Conservation (phyloP, 192 early-diverging fungal species). For the Backusella psychrophila region DNA sequence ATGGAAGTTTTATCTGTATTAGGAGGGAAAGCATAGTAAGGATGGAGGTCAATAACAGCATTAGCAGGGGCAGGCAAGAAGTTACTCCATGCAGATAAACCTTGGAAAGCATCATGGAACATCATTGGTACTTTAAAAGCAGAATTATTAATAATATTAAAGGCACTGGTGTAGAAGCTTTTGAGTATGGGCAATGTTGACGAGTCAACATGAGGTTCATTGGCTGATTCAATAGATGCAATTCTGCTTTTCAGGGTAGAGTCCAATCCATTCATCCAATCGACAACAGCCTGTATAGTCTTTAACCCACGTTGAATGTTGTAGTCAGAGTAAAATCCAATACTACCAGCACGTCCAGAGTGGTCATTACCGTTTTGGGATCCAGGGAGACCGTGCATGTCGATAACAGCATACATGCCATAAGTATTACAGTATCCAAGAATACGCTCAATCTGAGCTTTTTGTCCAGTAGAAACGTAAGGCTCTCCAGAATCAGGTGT, state of each 20-base stretch:
- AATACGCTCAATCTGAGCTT: slow-evolving; percentile 31
- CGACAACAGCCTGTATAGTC: slow-evolving; percentile 30
- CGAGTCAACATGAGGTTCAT: slow-evolving; percentile 38
- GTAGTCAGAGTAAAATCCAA: slow-evolving; percentile 32
- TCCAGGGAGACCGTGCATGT: slow-evolving; percentile 58
- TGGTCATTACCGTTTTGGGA: slow-evolving; percentile 63
- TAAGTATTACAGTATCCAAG: slow-evolving; percentile 34
- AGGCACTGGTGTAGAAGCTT: slow-evolving; percentile 41
- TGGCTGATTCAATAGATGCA: slow-evolving; percentile 29
- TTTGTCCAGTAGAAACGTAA: slow-evolving; percentile 52
- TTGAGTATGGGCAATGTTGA: slow-evolving; percentile 27
- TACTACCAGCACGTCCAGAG: slow-evolving; percentile 40
- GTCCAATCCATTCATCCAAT: slow-evolving; percentile 43
- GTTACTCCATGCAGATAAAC: slow-evolving; percentile 28
- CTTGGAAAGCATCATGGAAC: slow-evolving; percentile 47
- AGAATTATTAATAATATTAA: slow-evolving; percentile 29
- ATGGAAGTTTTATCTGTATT: background rate
- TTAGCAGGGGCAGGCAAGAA: slow-evolving; percentile 37
- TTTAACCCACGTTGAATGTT: slow-evolving; percentile 19
- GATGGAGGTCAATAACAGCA: slow-evolving; percentile 32
- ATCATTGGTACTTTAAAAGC: slow-evolving; percentile 34
- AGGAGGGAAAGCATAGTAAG: slow-evolving; percentile 28
- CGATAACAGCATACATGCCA: slow-evolving; percentile 49
- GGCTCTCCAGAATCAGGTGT: slow-evolving; percentile 54
- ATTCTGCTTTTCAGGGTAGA: slow-evolving; percentile 13